A percentile compares a stretch with the other conserved stretches of the same genome.
These are phyloP conservation scores for Trichoderma lentiforme DNA, from an alignment of 2,329 filamentous ascomycete species.

Conservation along the genomic window DNA sequence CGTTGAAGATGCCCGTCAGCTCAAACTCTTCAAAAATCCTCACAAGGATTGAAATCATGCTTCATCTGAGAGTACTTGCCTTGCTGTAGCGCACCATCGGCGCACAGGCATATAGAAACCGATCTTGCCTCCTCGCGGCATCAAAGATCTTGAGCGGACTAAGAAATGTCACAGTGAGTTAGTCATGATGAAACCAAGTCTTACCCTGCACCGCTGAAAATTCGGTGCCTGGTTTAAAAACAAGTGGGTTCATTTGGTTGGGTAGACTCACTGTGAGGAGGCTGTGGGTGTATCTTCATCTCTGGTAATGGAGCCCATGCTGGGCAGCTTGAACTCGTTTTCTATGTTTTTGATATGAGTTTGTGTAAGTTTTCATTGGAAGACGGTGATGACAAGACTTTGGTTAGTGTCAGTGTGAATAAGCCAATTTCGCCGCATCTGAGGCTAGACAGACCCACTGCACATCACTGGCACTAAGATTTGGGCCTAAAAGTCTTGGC, in stretches of 20 bases:
- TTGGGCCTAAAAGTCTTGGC: conserved; percentile 1
- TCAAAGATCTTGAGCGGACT: conserved; percentile 61
- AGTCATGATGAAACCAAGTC: neutral
- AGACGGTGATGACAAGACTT: neutral
- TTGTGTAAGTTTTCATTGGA: neutral
- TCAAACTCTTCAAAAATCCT: neutral
- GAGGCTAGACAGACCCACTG: neutral
- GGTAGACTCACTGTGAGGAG: conserved; percentile 1
- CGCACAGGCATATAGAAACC: conserved; percentile 57
- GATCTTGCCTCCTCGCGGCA: conserved; percentile 47
- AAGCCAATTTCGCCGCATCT: neutral
- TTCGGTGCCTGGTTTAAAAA: neutral
- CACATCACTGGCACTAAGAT: neutral
- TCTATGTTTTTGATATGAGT: neutral
- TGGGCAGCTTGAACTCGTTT: neutral
- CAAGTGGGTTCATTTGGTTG: neutral
- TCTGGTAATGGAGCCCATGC: conserved; percentile 2
- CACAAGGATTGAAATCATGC: rapidly evolving
- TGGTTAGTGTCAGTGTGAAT: neutral
- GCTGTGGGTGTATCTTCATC: neutral
- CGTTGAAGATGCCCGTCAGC: conserved; percentile 22
- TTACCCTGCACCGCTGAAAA: neutral
- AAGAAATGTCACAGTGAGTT: neutral
- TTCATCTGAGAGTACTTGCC: conserved; percentile 28
- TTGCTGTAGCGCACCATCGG: conserved; percentile 69